phyloP scores from a whole-genome alignment of 768 basidiomycete genomes.

The Vishniacozyma victoriae region DNA sequence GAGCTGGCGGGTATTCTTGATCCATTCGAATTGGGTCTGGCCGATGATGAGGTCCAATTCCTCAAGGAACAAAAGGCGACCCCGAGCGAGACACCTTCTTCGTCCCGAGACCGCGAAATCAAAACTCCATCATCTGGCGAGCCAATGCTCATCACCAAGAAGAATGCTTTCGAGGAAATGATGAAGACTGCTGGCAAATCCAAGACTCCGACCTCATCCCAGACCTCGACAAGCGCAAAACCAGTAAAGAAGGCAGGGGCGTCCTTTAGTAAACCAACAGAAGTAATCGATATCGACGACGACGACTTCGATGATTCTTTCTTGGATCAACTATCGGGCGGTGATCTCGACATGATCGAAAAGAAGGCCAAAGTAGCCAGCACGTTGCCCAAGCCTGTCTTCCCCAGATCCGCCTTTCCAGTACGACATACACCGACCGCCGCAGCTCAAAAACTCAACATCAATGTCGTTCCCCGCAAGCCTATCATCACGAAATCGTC shows the following conservation, averaged over 20 bases:
- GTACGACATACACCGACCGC: background rate
- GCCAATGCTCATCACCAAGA: too few species aligned
- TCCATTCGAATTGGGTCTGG: conserved; percentile 51
- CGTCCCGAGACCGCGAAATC: background rate
- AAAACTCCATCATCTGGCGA: background rate
- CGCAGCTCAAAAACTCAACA: conserved; percentile 17
- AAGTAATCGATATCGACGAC: conserved; percentile 13
- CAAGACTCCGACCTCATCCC: background rate
- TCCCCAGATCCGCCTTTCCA: background rate
- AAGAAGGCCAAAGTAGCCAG: conserved; percentile 16
- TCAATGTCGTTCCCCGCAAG: conserved; percentile 32
- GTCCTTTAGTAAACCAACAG: conserved; percentile 5
- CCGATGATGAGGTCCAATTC: conserved; percentile 59
- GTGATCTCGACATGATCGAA: conserved; percentile 35
- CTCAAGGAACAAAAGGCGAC: conserved; percentile 32
- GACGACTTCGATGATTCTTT: conserved; percentile 37
- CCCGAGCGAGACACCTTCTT: background rate
- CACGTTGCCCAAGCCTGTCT: conserved; percentile 1
- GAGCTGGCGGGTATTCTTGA: conserved; percentile 64
- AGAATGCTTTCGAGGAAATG: conserved; percentile 43
- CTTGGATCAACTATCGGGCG: conserved; percentile 22
- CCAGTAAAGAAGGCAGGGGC: conserved; percentile 7
- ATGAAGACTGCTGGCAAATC: conserved; percentile 29
- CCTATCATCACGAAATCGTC: conserved; percentile 3
- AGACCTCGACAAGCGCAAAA: conserved; percentile 1